Base-by-base conservation (phyloP, 352 stramenopile species). In the Stramenopiles sp. region DNA sequence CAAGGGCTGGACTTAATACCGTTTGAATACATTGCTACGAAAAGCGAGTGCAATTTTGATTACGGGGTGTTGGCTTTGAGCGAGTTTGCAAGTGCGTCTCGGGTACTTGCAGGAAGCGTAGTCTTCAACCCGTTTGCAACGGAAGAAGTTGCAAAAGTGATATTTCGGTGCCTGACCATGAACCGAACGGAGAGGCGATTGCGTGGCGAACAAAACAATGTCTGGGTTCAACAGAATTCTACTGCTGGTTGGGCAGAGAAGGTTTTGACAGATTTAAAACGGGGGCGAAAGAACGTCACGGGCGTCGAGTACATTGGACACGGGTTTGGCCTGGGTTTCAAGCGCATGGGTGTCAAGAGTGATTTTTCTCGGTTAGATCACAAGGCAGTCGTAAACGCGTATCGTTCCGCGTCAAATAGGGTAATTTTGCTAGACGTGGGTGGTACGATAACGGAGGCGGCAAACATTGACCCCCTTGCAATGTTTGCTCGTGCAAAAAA, bases 381-480 rank as follows among this genome's bases (percentile, higher is more conserved):
- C 43, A 63, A 12, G 12, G 43, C 43, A 63, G 43, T 98, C 2
- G 86, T 86, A 1, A 89, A 90, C 71, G 85, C 90, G 18, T 98
- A 96, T 80, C 85, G 82, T 34, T 80, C 83, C 48, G 88, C 83
- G 37, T 89, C 87, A 75, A 83, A 86, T 32, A 86, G 92, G 12
- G 85, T 98, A 1, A 93, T 99, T 68, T 84, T 99, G 37, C 88
- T 99, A 53, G 96, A 99, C 80, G 99, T 98, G 73, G 95, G 95
- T 73, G 96, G 96, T 80, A 99, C 95, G 12, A 63, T 63, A 18
- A 63, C 43, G 12, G 43, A 12, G 25, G 43, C 43, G 25, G 43
- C 43, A 63, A 63, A 63, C 25, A 18, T 63, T 18, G 43, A 63
- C 25, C 43, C 43, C 12, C 43, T 63, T 18, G 25, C 12, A 12